Evolutionary conservation across 768 basidiomycete species (phyloP).

Genomic region (Psilocybe subaeruginosa): DNA sequence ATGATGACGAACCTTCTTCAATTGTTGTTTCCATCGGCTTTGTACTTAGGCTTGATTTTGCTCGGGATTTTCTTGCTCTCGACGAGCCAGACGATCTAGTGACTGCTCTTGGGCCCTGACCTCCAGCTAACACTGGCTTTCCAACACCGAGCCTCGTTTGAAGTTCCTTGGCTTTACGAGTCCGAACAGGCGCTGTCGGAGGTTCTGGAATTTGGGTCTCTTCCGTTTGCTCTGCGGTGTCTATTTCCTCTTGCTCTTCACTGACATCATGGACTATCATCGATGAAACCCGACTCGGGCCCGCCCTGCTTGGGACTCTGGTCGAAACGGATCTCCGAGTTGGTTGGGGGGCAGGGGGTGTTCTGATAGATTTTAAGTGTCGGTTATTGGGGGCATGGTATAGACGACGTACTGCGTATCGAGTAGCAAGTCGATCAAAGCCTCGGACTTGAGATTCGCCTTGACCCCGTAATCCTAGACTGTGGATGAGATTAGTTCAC

Average conservation of each 20-base stretch:
- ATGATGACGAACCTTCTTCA: conserved; percentile 49
- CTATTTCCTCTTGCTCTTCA: conserved; percentile 48
- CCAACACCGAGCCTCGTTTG: conserved; percentile 76
- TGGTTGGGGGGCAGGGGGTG: conserved; percentile 24
- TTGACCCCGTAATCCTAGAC: conserved; percentile 76
- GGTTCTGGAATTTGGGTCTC: conserved; percentile 20
- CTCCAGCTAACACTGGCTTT: conserved; percentile 66
- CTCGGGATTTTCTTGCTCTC: conserved; percentile 46
- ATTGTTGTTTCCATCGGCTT: conserved; percentile 62
- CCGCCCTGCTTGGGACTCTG: conserved; percentile 38
- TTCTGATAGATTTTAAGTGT: conserved; percentile 22
- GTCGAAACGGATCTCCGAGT: conserved; percentile 36
- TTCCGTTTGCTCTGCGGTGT: conserved; percentile 37
- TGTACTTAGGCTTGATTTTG: conserved; percentile 51
- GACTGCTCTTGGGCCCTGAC: conserved; percentile 63
- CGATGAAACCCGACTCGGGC: conserved; percentile 44
- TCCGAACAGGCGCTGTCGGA: conserved; percentile 39
- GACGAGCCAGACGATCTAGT: conserved; percentile 55
- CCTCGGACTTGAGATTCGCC: conserved; percentile 83
- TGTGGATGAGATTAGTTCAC: conserved; percentile 15
- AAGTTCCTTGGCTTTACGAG: conserved; percentile 72
- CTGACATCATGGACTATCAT: conserved; percentile 53
- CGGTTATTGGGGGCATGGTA: background rate
- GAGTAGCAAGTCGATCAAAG: conserved; percentile 73
- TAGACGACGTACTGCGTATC: conserved; percentile 49